Base-by-base conservation (phyloP, 2,329 filamentous ascomycete species). In the Xylaria sp. region DNA sequence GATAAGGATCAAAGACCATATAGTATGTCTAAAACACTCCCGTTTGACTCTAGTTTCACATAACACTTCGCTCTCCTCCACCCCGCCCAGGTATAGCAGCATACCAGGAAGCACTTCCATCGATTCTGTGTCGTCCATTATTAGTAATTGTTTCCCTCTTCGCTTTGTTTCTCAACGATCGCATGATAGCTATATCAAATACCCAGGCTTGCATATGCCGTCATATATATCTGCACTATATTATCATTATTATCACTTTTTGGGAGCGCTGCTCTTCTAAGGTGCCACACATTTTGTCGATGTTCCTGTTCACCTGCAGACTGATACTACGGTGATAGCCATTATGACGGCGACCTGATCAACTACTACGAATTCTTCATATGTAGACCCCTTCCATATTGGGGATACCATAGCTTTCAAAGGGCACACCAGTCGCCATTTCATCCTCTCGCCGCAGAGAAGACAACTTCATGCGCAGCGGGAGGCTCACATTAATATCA, bases 301-400 rank as follows among this genome's bases (percentile, higher is more conserved):
- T 7, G 25, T 55, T 66, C 39, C 4, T 44, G 50, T 44, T 46
- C 54, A 48, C 58, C 55, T 61, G 39, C 54, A 67, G 54, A 25
- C 37, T 61, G 55, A 67, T 67, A 44, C 48, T 58, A 67, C 64
- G 28, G 59, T 70, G 64, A 67, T 67, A 64, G 55, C 50, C 50
- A 66, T 66, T 52, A 66, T 65, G 25, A 52, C 57, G 23, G 41
- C 50, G 41, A 44, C 64, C 50, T 63, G 28, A 34, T n/a, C 32
- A 58, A 34, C 7, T 20, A 52, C 4, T 52, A 46, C 25, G 51
- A 50, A 56, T 58, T 58, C 39, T 34, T 23, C 61, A 15, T 62
- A 51, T 37, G 18, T 46, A 51, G 37, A 59, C 37, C 54, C 32
- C 54, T 44, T 56, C 58, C 23, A 28, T 46, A 34, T 56, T 34